A percentile compares a stretch with the other conserved stretches of the same genome.
These are phyloP conservation scores for Boletales sp. DNA, from an alignment of 768 basidiomycete genomes.

Conservation along the genomic window DNA sequence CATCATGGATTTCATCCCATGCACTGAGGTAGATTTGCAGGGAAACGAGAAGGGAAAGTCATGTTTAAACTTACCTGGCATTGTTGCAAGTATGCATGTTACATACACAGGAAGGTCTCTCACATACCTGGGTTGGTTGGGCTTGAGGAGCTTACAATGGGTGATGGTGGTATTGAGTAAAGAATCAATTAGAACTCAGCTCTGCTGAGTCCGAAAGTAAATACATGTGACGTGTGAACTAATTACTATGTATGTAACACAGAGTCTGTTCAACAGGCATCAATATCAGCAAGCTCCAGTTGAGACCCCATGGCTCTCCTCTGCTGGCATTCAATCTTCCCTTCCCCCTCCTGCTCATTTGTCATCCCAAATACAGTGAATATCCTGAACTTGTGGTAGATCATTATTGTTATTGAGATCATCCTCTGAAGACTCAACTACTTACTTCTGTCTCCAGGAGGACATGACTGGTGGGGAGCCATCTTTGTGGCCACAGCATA, in stretches of 20 bases:
- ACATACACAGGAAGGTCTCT: no score
- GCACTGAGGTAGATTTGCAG: slow-evolving; percentile 49
- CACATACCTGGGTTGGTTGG: no score
- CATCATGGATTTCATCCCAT: slow-evolving; percentile 93
- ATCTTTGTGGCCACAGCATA: slow-evolving; percentile 71
- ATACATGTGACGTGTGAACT: no score
- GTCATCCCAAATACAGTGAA: slow-evolving; percentile 79
- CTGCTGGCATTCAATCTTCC: slow-evolving; percentile 58
- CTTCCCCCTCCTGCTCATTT: slow-evolving; percentile 45
- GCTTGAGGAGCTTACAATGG: no score
- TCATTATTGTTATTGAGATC: slow-evolving; percentile 58
- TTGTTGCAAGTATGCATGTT: no score
- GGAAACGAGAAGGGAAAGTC: neutral
- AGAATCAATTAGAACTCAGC: no score
- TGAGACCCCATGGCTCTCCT: slow-evolving; percentile 62
- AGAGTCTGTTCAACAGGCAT: no score
- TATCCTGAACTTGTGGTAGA: slow-evolving; percentile 52
- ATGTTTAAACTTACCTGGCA: slow-evolving; percentile 58
- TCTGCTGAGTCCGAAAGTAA: no score
- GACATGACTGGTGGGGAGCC: slow-evolving; percentile 64
- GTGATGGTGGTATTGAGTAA: no score
- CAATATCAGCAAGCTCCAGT: slow-evolving; percentile 74
- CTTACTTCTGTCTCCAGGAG: slow-evolving; percentile 54
- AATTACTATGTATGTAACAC: no score
- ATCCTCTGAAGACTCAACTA: slow-evolving; percentile 75